Conservation (phyloP, 2,329 filamentous ascomycete species). For the Penicillium sp. region DNA sequence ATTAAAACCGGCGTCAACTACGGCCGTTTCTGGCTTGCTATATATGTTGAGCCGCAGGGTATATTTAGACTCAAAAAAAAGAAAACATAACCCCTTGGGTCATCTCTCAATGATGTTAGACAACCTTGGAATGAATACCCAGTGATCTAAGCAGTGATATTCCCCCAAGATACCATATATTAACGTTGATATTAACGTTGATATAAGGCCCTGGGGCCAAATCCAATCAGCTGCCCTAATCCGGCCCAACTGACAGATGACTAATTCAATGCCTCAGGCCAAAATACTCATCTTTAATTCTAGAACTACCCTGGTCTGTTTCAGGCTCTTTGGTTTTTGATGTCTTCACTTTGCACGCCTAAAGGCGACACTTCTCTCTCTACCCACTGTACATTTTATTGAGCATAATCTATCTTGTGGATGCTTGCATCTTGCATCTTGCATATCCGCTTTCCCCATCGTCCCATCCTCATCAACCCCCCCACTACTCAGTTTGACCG, state of each 20-base stretch:
- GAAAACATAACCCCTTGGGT: too few species aligned
- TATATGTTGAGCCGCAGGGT: not conserved
- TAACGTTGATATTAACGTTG: not conserved
- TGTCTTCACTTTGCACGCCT: not conserved
- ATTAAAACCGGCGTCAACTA: not conserved
- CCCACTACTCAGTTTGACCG: not conserved
- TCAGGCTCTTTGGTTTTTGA: not conserved
- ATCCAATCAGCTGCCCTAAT: not conserved
- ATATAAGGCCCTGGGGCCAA: not conserved
- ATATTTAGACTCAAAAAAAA: not conserved
- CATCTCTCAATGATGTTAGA: not conserved
- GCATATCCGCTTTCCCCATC: conserved; percentile 20
- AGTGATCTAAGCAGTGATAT: not conserved
- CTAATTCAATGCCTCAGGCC: conserved; percentile 3
- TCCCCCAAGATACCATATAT: not conserved
- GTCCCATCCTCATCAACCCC: conserved; percentile 7
- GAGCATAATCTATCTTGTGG: not conserved
- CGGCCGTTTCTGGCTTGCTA: not conserved
- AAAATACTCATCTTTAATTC: not conserved
- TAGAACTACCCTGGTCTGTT: not conserved
- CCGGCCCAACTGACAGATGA: not conserved
- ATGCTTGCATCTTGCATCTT: conserved; percentile 21
- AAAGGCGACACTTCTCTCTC: not conserved
- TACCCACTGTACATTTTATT: not conserved
- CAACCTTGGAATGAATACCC: not conserved